Conservation (phyloP, 2,329 filamentous ascomycete species). For the Zymoseptoria crescenta region DNA sequence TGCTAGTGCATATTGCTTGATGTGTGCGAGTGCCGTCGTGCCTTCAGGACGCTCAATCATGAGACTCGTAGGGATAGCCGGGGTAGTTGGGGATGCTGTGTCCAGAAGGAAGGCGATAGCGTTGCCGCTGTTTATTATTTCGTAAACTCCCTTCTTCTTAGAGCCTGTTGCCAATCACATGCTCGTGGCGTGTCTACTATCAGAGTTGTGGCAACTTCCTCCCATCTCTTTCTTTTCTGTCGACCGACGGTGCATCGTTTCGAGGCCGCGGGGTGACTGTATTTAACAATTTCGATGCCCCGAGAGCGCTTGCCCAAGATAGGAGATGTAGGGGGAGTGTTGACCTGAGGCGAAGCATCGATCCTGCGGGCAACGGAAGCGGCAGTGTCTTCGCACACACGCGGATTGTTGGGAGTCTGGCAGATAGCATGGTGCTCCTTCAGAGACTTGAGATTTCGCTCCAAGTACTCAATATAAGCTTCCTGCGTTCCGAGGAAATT, state of each 20-base stretch:
- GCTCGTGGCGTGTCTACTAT: not conserved
- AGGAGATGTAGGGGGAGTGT: not conserved
- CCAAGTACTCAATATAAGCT: not conserved
- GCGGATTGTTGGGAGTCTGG: not conserved
- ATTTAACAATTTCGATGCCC: not conserved
- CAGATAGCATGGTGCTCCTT: slow-evolving; percentile 2
- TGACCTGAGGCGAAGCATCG: not conserved
- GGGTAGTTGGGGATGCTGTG: not conserved
- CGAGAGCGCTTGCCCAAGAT: not conserved
- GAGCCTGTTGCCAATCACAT: not conserved
- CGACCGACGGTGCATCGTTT: not conserved
- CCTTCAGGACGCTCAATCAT: not conserved
- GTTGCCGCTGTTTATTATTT: not conserved
- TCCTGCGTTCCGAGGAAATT: not conserved
- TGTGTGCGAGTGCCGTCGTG: not conserved
- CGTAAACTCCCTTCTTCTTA: not conserved
- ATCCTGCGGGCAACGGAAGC: not conserved
- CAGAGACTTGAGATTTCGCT: not conserved
- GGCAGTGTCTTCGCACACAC: not conserved
- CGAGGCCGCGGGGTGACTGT: not conserved
- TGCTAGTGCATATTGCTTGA: not conserved
- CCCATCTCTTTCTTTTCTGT: not conserved
- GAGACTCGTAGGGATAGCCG: not conserved
- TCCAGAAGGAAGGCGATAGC: not conserved
- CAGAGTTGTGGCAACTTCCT: not conserved